Base-by-base conservation (phyloP, 2,329 filamentous ascomycete species). In the Tolypocladium pustulatum region DNA sequence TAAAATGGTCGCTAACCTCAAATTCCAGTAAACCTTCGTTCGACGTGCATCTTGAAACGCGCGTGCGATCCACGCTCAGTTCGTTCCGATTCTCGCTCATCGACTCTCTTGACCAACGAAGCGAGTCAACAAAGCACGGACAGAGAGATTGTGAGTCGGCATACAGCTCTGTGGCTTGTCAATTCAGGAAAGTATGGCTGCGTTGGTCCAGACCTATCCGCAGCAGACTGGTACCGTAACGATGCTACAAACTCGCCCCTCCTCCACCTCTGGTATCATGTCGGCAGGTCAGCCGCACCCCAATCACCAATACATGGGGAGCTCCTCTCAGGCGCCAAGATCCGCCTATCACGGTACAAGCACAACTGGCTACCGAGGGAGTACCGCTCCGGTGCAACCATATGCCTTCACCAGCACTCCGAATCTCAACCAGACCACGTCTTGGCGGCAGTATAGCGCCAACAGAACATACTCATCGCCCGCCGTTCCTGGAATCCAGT, bases 161-260 rank as follows among this genome's bases (percentile, higher is more conserved):
- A 32, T 17, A 25, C 37, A 9, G 1, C 17, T 20, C 30, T 38
- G 10, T 49, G 15, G 51, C 55, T 56, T 57, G 46, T 38, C 17
- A 36, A 43, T 25, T 51, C 51, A 37, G 57, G 56, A 46, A 79
- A 87, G 72, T 73, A 93, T 94, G 90, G 89, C 89, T 79, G 88
- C 89, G 74, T 81, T 93, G 79, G 87, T 92, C 69, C 90, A 93
- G 77, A 85, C 87, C 62, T 89, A 89, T 71, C 84, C 89, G 68
- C 87, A 90, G 76, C 87, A 90, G 75, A 85, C 86, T 69, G 80
- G 81, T 73, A 86, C 88, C 65, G 81, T 86, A 67, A 86, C 86
- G 64, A 88, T 91, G 82, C 85, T 92, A 68, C 88, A 91, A 73
- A 82, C 86, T 66, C 84, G 87, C 71, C 84, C 87, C 62, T 80